These are phyloP conservation scores for Delphinella strobiligena DNA, from an alignment of 2,329 filamentous ascomycete species.

Conservation along the genomic window DNA sequence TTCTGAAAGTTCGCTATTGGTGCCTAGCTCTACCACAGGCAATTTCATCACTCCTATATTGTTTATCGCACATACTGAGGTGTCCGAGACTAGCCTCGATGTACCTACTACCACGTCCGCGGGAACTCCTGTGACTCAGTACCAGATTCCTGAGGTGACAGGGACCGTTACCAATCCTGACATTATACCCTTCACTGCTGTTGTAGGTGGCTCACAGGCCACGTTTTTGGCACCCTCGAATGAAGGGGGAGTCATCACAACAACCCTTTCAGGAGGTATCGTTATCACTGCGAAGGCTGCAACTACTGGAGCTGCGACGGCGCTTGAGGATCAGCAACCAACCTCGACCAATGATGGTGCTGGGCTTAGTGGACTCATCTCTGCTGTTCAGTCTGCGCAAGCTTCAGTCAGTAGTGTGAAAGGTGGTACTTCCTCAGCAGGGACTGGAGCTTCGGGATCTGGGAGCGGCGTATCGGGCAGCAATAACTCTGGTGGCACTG, in stretches of 20 bases:
- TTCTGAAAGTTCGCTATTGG: neutral
- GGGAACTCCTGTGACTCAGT: no score
- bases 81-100: slow-evolving; percentile 12
- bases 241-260: neutral
- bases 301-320: neutral
- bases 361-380: slow-evolving; percentile 2
- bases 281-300: neutral
- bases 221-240: neutral
- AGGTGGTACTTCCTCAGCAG: slow-evolving; percentile 1
- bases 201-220: neutral
- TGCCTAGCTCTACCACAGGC: neutral
- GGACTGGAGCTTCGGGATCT: slow-evolving; percentile 1
- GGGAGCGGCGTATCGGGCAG: slow-evolving; percentile 4
- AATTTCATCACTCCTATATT: neutral
- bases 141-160: neutral
- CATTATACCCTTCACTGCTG: neutral
- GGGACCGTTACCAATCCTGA: slow-evolving; percentile 1
- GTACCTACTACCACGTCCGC: slow-evolving; percentile 12
- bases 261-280: neutral
- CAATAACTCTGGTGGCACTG: slow-evolving; percentile 1
- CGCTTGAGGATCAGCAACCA: neutral
- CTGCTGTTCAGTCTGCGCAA: neutral
- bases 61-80: slow-evolving; percentile 15
- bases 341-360: neutral
- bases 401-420: slow-evolving; percentile 3